Conservation (phyloP, 2,329 filamentous ascomycete genomes). For the Fusarium pilosicola region DNA sequence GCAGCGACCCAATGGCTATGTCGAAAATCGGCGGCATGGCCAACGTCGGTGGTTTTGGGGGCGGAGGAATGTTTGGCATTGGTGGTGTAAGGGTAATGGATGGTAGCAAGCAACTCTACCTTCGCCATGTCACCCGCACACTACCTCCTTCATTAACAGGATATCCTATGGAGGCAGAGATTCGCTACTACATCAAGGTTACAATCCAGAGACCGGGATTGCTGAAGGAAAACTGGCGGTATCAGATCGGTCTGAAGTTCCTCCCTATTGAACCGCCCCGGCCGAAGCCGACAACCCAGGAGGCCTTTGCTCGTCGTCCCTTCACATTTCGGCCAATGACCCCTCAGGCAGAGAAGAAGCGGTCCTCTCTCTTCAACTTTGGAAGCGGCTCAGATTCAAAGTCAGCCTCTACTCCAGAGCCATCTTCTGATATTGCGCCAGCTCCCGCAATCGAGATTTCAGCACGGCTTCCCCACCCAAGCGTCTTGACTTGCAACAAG, state of each 20-base stretch:
- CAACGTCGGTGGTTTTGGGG: constrained; percentile 62
- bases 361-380: constrained; percentile 67
- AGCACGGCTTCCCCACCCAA: constrained; percentile 84
- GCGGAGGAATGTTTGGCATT: constrained; percentile 58
- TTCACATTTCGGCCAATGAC: constrained; percentile 64
- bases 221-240: constrained; percentile 89
- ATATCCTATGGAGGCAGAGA: constrained; percentile 87
- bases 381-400: constrained; percentile 46
- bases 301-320: constrained; percentile 83
- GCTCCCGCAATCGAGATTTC: constrained; percentile 78
- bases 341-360: constrained; percentile 57
- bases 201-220: constrained; percentile 89
- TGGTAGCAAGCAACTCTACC: constrained; percentile 69
- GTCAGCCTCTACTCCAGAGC: constrained; percentile 33
- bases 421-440: constrained; percentile 45
- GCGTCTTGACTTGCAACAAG: constrained; percentile 89
- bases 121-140: constrained; percentile 82
- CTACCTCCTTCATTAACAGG: constrained; percentile 90
- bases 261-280: constrained; percentile 92
- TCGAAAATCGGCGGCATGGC: constrained; percentile 63
- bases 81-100: constrained; percentile 69
- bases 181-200: constrained; percentile 95
- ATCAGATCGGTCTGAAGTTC: constrained; percentile 78
- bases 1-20: constrained; percentile 65
- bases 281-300: constrained; percentile 71